Base-by-base conservation (phyloP, 495 filamentous ascomycete species). In the Neurospora sp. region DNA sequence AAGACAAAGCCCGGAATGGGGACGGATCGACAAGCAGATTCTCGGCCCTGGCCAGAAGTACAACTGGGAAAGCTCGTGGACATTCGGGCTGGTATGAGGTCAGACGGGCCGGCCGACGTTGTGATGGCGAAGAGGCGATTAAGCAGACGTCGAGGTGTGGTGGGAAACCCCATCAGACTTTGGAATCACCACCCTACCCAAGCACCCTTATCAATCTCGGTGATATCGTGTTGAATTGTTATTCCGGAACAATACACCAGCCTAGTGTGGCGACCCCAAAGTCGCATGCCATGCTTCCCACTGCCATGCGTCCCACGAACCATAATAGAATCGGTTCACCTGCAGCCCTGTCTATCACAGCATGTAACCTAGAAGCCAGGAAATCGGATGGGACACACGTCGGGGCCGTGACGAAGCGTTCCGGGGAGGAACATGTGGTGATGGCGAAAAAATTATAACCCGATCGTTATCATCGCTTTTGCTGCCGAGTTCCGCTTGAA, bases 1-100 rank as follows among this genome's bases (percentile, higher is more conserved):
- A n/a, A 43, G 54, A 10, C 15, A 71, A 71, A 86, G 84, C 42
- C 92, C 92, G 13, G 85, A 92, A 80, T 94, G 92, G 92, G 88
- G 88, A 15, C 89, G 90, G 54, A 73, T 82, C 48, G 81, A 81
- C 19, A 81, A 85, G 73, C 87, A 91, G 82, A 86, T 92, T 72
- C 88, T 82, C 71, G 85, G 87, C 3, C 89, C 90, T 9, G 85
- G 85, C 6, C 71, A 83, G 77, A 79, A 48, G 39, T 85, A 85
- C 75, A 79, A 75, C n/a, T 85, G 83, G 84, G 81, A 84, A 74
- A 85, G 84, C 73, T 85, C 84, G 69, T 86, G 84, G 84, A 84
- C 82, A 9, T 85, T 86, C 74, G 78, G 81, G n/a, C 76, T 74
- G 8, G 43, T 85, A 19, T 83, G 72, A 81, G 48, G 28, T 34